Base-by-base conservation (phyloP, 441 rosid species). In the Breynia disticha region DNA sequence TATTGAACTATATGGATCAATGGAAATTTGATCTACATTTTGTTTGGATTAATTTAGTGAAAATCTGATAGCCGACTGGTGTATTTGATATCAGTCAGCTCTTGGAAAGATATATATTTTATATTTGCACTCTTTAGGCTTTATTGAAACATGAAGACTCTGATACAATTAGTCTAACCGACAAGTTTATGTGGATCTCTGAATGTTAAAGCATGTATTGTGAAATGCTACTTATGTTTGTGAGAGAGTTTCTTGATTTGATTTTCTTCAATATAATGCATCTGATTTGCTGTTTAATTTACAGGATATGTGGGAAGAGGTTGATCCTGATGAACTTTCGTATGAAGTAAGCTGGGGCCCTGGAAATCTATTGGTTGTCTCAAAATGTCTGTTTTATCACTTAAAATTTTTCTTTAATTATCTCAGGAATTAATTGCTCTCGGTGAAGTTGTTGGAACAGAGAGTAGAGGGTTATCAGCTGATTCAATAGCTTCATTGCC, bases 401-500 rank as follows among this genome's bases (percentile, higher is more conserved):
- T 13, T 68, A 7, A 50, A 15, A 35, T 42, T 38, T 18, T 45
- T n/a, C 12, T 60, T 67, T 37, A 54, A 47, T 61, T 15, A 50
- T 63, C 52, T 41, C 71, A 93, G 97, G 99, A 93, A 63, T 76
- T 93, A 72, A 73, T 89, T 62, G 97, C 99, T 5, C 70, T 93
- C 60, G 85, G 93, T 50, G 99, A 93, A 11, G 73, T 76, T 41
- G 82, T 89, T 63, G 96, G 99, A 72, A 86, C 78, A 21, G 93
- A 89, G 80, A 89, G 86, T 67, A 93, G 89, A 69, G 99, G 99
- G 55, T 82, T 93, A 56, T 84, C 99, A 42, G 77, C 87, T 56
- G 93, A 83, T 69, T 75, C 67, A 50, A 72, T 93, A 75, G 85
- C 96, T 42, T 76, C 84, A 51, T 69, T 93, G 73, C 86, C 97